Conservation (phyloP, 2,329 filamentous ascomycete species). For the Fusarium goolgardi region DNA sequence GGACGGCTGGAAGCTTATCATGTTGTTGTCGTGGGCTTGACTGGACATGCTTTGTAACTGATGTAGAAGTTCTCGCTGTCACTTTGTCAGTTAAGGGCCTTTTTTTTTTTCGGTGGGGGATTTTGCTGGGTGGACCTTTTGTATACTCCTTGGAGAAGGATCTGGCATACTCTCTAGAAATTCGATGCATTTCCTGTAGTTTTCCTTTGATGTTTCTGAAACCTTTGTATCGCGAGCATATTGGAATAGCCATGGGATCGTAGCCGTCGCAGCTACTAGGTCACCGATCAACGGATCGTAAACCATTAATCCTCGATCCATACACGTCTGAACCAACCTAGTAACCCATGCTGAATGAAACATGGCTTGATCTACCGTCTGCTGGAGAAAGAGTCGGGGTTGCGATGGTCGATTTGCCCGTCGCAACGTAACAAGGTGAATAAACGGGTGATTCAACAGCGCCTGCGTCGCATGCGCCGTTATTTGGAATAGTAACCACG, state of each 20-base stretch:
- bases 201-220: conserved; percentile 32
- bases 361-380: conserved; percentile 42
- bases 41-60: conserved; percentile 37
- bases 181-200: conserved; percentile 30
- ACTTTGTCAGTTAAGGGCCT: not conserved
- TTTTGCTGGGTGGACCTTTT: conserved; percentile 13
- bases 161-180: conserved; percentile 35
- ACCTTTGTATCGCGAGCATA: conserved; percentile 39
- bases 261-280: conserved; percentile 40
- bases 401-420: conserved; percentile 25
- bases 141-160: conserved; percentile 22
- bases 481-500: conserved; percentile 40
- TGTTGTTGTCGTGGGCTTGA: conserved; percentile 32
- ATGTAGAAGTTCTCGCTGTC: conserved; percentile 22
- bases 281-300: conserved; percentile 39
- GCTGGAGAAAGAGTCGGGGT: conserved; percentile 33
- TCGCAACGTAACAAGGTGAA: conserved; percentile 36
- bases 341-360: conserved; percentile 43
- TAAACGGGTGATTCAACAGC: conserved; percentile 39
- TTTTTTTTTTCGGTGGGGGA: not conserved
- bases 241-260: conserved; percentile 43
- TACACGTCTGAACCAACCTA: conserved; percentile 36
- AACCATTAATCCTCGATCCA: conserved; percentile 34
- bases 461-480: conserved; percentile 36
- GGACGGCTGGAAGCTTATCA: conserved; percentile 36